Base-by-base conservation (phyloP, 345 rosid genomes). In the Kernera saxatilis region DNA sequence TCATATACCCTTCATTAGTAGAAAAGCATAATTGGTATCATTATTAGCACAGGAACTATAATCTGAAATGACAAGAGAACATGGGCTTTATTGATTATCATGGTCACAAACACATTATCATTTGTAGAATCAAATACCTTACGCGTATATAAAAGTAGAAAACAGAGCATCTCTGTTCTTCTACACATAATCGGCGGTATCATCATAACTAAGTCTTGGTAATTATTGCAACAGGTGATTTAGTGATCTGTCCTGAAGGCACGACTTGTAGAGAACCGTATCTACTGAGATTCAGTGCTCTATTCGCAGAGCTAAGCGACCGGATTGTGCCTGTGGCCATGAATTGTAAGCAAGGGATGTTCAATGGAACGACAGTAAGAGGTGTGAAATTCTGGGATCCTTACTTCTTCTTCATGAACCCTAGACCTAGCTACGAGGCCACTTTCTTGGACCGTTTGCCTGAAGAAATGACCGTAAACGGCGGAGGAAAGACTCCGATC, bases 381-480 rank as follows among this genome's bases (percentile, higher is more conserved):
- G 99, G 99, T 5, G 93, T 88, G 14, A 94, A 94, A 55, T 91
- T 91, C 67, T 94, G 96, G 98, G 99, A 94, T 70, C 89, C 95
- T 1, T 94, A 94, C 63, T 91, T 82, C 74, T 91, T 86, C 73
- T 94, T 94, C 86, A 94, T 94, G 98, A 91, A 94, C 73, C 98
- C 99, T 0, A 80, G 92, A 77, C 99, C 99, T 0, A 78, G 76
- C 8, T 94, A 91, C 59, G 96, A 91, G 75, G 83, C 84, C 43
- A 89, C 87, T 2, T 94, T 94, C 79, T 88, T 91, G 8, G 91
- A 94, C 43, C 87, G 96, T 27, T 59, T 94, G 77, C 98, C 98
- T 32, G 88, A 84, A 75, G 89, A 88, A 59, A 84, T 88, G 87
- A 75, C 95, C 0, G 83, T 84, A 9, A 91, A 87, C 77, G 87